Base-by-base conservation (phyloP, 2,329 filamentous ascomycete genomes). In the Monosporascus sp. region DNA sequence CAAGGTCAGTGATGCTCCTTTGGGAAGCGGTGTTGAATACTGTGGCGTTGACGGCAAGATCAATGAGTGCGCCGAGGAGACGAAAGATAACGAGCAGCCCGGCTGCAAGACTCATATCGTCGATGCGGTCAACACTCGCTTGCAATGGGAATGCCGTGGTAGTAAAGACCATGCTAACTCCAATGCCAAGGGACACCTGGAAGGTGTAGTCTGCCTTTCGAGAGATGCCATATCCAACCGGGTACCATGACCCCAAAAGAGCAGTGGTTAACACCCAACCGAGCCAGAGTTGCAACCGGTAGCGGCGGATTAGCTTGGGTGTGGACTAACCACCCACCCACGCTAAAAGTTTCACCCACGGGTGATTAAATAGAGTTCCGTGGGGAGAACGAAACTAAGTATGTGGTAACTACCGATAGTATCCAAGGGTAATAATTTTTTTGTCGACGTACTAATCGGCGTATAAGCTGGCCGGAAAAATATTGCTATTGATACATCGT, bases 81-180 rank as follows among this genome's bases (percentile, higher is more conserved):
- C 44, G 44, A 24, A 47, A 26, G 7, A 24, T 26, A 26, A 47
- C 44, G 44, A 47, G 22, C n/a, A 24, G 19, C 19, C 44, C 44
- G 7, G 26, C 22, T n/a, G 44, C 44, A 3, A 47, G n/a, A 24
- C 44, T 19, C 44, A 26, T 47, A 47, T 47, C 44, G 20, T 47
- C 22, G 22, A 6, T 24, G 22, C 16, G 16, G 9, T 19, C 22
- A 2, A 47, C 44, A 26, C 44, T 47, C 2, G 44, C 44, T 24
- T 47, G 44, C n/a, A 47, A 17, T 17, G 44, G n/a, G n/a, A 26
- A 17, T 24, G 19, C n/a, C n/a, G 44, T 26, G 16, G 22, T 24
- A 14, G 44, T 47, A 31, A 54, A 51, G 22, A 53, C 19, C n/a
- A 50, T 47, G 4, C 56, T 53, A 3, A 58, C 4, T 5, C 56